Evolutionary conservation across 805 yeast genomes (phyloP), one percentile per base, ranked within the genome.

Genomic region (Cyberlindnera saturnus): DNA sequence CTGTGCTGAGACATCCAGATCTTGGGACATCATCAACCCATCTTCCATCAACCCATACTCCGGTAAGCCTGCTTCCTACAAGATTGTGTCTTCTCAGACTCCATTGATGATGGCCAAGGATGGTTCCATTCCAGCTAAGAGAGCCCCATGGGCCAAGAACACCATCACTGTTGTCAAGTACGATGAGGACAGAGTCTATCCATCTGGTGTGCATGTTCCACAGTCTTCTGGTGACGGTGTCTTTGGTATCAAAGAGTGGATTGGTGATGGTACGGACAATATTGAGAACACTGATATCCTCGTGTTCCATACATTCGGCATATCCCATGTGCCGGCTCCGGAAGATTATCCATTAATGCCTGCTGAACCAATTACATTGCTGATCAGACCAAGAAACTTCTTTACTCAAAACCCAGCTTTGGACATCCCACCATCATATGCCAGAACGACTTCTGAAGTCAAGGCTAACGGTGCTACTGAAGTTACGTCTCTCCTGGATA

Each of bases 301-400:
- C 41, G 67, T 81, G 56, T 86, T 79, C 80, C 90, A 85, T 65
- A 85, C 91, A 26, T 85, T 86, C 57, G 93, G 93, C 57, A 77
- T 85, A 52, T 80, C 91, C 30, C 95, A 85, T 62, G 81, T 84
- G 77, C 95, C 95, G 46, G 82, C 90, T 13, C 91, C 93, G 46
- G 93, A 85, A 69, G 95, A 85, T 64, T 85, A 84, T 82, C 93
- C 93, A 44, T 76, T 85, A 50, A 85, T 85, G 93, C 93, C 93
- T 38, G 83, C 88, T 39, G 95, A 85, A 67, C 84, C 87, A 57
- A 81, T 85, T 56, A 77, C 82, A 46, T 69, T 85, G 53, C 69
- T 81, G 67, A 69, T 85, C 61, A 77, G 90, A 64, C 93, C 93
- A 54, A 74, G 91, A 62, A 79, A 85, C 65, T 80, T 85, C 70